Base-by-base conservation (phyloP, 2,329 filamentous ascomycete species). In the Periconia sp. region DNA sequence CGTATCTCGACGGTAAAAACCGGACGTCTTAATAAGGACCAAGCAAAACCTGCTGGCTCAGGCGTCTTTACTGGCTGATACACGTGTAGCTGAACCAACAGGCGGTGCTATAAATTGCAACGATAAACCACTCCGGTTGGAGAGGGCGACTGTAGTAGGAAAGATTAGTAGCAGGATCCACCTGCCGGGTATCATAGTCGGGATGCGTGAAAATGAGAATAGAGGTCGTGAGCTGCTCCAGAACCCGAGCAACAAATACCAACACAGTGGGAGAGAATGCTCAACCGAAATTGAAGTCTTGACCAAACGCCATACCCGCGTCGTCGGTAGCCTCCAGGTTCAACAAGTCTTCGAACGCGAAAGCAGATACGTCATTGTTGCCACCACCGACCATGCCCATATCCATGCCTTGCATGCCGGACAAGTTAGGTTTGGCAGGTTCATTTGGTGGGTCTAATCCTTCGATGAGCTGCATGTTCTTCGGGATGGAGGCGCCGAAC, bases 401-500 rank as follows among this genome's bases (percentile, higher is more conserved):
- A 35, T 53, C 54, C 18, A 56, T 19, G 10, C 40, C 48, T 37
- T 56, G 53, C 51, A 60, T 41, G 2, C 48, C 49, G 18, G 37
- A 19, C 18, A 30, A 6, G 9, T 46, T 37, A 11, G 51, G 52
- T 20, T 59, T 51, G 8, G 33, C 35, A 41, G 60, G 55, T 17
- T 57, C 47, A 13, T 41, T 43, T 11, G 74, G 74, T n/a, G 68
- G 59, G 8, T 75, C 71, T 2, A 76, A 49, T 0, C 76, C 74
- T 19, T 79, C 76, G 3, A 70, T 54, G 19, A 81, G 67, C 35
- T 64, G 61, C 2, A 69, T 67, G 5, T 63, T 62, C 3, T 69
- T 55, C 11, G 78, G 77, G 5, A 80, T 61, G 5, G 75, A 71
- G 1, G 57, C 52, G 1, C 76, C 76, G 49, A 81, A 74, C 0